These are phyloP conservation scores for Pleurozium schreberi DNA, from an alignment of 225 moss, liverwort and hornwort genomes.

Conservation along the genomic window DNA sequence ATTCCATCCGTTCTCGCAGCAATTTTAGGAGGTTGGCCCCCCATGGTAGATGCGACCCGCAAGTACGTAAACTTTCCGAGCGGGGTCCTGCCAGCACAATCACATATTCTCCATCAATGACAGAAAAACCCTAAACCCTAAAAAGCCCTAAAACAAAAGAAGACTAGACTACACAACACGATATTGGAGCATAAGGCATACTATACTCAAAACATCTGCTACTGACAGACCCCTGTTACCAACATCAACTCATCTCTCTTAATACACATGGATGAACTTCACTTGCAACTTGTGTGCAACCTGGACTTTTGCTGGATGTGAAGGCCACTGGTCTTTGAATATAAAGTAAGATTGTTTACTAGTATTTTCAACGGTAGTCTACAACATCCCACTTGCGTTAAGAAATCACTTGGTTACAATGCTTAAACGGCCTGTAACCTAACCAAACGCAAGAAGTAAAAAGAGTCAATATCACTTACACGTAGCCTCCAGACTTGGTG, in stretches of 20 bases:
- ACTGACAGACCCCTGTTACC: too few relatives aligned
- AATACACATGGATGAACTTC: neutral
- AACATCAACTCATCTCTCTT: neutral
- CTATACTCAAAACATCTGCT: too few relatives aligned
- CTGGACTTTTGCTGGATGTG: neutral
- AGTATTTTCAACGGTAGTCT: too few relatives aligned
- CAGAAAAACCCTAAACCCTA: neutral
- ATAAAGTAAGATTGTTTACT: too few relatives aligned
- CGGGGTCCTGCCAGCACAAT: neutral
- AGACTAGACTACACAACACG: too few relatives aligned
- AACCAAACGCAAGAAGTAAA: neutral
- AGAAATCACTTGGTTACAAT: neutral
- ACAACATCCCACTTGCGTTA: neutral
- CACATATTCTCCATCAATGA: neutral
- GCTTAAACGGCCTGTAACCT: neutral
- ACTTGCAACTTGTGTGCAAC: neutral
- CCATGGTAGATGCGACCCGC: neutral
- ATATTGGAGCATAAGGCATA: too few relatives aligned
- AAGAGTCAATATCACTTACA: neutral
- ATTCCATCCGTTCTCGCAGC: conserved; percentile 4
- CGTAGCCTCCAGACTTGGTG: neutral
- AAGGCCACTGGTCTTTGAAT: too few relatives aligned
- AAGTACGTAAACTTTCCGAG: neutral
- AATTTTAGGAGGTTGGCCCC: neutral
- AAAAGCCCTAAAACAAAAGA: neutral